Percentiles rank a stretch among this genome's conserved stretches.
These are phyloP conservation scores for Penicillium sp. DNA, from an alignment of 2,329 filamentous ascomycete species.

Conservation along the genomic window DNA sequence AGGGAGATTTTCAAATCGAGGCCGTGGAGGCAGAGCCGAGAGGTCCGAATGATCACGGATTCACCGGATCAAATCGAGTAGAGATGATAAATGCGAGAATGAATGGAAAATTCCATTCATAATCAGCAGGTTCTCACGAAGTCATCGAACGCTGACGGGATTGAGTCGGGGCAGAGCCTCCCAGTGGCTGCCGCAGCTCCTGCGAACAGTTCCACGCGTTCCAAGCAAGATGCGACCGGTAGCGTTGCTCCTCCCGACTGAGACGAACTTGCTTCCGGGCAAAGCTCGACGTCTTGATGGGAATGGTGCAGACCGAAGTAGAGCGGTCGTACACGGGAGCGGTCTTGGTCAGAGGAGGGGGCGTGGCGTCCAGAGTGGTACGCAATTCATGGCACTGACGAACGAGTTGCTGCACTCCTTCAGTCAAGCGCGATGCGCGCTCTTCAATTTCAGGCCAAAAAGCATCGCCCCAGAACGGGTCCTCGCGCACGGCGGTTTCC, in stretches of 20 bases:
- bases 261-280: constrained; percentile 30
- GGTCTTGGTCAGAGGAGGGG: constrained; percentile 13
- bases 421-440: constrained; percentile 35
- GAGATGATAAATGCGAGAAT: no score
- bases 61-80: no score
- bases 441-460: constrained; percentile 41
- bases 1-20: no score
- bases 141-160: constrained; percentile 24
- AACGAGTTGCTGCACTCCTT: constrained; percentile 37
- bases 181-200: constrained; percentile 20
- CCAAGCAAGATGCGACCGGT: constrained; percentile 24
- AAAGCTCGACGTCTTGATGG: constrained; percentile 28
- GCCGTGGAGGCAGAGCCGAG: no score
- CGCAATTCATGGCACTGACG: constrained; percentile 37
- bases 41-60: no score
- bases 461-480: constrained; percentile 40
- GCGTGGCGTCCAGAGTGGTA: constrained; percentile 22
- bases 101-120: no score
- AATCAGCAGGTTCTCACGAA: no score
- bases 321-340: constrained; percentile 21
- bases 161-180: constrained; percentile 11
- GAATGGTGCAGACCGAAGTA: constrained; percentile 20
- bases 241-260: constrained; percentile 33
- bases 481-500: constrained; percentile 38
- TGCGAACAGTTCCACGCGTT: constrained; percentile 22